Conservation (phyloP, 805 yeast species). For the Candida morakotiae region DNA sequence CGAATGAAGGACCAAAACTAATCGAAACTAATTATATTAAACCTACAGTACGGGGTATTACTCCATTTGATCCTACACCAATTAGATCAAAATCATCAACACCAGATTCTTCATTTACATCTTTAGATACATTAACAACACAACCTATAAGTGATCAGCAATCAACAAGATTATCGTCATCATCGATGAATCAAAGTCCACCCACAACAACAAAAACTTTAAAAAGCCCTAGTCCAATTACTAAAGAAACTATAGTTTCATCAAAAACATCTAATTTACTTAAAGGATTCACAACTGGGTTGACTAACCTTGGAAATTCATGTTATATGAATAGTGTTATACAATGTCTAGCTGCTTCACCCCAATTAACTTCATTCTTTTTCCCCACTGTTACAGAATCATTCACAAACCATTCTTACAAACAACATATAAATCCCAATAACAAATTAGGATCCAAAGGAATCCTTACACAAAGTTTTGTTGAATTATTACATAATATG, state of each 20-base stretch:
- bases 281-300: constrained; percentile 59
- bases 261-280: constrained; percentile 14
- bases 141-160: neutral
- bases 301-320: constrained; percentile 80
- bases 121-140: neutral
- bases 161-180: neutral
- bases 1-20: neutral
- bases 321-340: constrained; percentile 89
- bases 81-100: neutral
- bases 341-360: constrained; percentile 81
- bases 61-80: neutral
- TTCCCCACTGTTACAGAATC: constrained; percentile 30
- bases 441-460: constrained; percentile 83
- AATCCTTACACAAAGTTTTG: constrained; percentile 64
- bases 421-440: constrained; percentile 63
- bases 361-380: constrained; percentile 60
- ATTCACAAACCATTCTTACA: constrained; percentile 44
- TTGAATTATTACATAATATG: constrained; percentile 54
- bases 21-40: constrained; percentile 2
- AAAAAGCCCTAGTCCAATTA: constrained; percentile 3
- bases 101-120: neutral
- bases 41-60: constrained; percentile 1
- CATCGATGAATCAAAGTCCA: neutral
- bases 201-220: neutral
- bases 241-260: constrained; percentile 6